Base-by-base conservation (phyloP, 2,329 filamentous ascomycete genomes). In the Xylaria sp. region DNA sequence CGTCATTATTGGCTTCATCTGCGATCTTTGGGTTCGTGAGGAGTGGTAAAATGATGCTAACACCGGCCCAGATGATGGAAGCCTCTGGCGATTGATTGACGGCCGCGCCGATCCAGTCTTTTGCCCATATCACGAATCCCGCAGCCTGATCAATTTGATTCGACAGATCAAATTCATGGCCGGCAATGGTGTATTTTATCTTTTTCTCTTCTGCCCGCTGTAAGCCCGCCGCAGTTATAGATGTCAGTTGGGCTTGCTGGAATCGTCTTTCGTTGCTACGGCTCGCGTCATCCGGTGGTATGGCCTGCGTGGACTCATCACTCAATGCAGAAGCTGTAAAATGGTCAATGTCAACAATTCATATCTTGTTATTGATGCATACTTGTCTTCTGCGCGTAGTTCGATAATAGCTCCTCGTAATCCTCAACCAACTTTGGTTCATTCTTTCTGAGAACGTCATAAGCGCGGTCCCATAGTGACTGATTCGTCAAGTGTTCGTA, bases 11-110 rank as follows among this genome's bases (percentile, higher is more conserved):
- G 80, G 77, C 79, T 49, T 74, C 74, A 0, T 77, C 70, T 10
- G 73, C 78, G 1, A 71, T 69, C 7, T 20, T 64, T 4, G 76
- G 77, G 53, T 78, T 79, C 7, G 73, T 79, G 48, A 82, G 74
- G 3, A 81, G 72, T 0, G 80, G 79, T 1, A 82, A 75, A 49
- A 81, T 54, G 20, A 81, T 59, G 69, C 74, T 79, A 69, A 82
- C 77, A 71, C 81, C 82, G 3, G 75, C 76, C 77, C 76, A 78
- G 2, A 67, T 75, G 7, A 79, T 60, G 6, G 78, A 79, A 20
- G 77, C 79, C 56, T 77, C 71, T 1, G 78, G 77, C 1, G 75
- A 77, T 11, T 54, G 74, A 61, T 76, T 76, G 54, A 77, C 73
- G n/a, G 75, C 79, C 7, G 75, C 65, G 9, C 61, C 60, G 33